These are phyloP conservation scores for Vitis hybrid DNA, from an alignment of 177 flowering plant species.

Conservation along the genomic window DNA sequence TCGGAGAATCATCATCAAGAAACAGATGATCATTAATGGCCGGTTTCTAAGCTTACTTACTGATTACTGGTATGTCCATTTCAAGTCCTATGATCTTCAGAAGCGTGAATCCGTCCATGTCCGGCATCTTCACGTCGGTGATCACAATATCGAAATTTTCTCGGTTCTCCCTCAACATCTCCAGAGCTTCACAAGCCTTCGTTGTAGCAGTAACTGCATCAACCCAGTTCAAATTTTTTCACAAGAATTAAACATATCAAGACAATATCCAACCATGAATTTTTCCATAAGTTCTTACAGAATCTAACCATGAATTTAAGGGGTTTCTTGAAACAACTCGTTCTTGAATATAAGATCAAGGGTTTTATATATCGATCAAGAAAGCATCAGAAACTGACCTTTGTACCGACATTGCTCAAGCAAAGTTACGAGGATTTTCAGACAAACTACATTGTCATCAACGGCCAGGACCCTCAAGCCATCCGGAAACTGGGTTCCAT, in stretches of 20 bases:
- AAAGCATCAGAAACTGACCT: conserved; percentile 15
- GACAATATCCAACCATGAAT: too few species aligned
- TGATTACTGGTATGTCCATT: conserved; percentile 45
- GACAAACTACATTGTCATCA: conserved; percentile 24
- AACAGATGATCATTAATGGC: too few species aligned
- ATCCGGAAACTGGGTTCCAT: conserved; percentile 22
- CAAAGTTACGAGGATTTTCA: conserved; percentile 13
- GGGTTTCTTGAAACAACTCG: too few species aligned
- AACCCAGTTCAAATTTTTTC: not conserved
- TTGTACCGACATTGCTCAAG: conserved; percentile 27
- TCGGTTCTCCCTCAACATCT: conserved; percentile 29
- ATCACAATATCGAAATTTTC: conserved; percentile 35
- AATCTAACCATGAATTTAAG: not conserved
- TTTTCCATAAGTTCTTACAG: not conserved
- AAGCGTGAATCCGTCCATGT: conserved; percentile 37
- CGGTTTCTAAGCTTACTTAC: conserved; percentile 17
- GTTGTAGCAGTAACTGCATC: conserved; percentile 30
- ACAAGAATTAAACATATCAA: too few species aligned
- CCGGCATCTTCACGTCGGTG: conserved; percentile 29
- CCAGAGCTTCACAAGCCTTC: conserved; percentile 24
- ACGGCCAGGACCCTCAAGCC: conserved; percentile 34
- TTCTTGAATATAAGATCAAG: too few species aligned
- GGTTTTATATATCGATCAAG: too few species aligned
- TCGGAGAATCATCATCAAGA: too few species aligned
- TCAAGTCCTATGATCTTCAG: conserved; percentile 30